Evolutionary conservation across 139 green algal genomes (phyloP), one percentile per base, ranked within the genome.

Genomic region (Microglena sp.): DNA sequence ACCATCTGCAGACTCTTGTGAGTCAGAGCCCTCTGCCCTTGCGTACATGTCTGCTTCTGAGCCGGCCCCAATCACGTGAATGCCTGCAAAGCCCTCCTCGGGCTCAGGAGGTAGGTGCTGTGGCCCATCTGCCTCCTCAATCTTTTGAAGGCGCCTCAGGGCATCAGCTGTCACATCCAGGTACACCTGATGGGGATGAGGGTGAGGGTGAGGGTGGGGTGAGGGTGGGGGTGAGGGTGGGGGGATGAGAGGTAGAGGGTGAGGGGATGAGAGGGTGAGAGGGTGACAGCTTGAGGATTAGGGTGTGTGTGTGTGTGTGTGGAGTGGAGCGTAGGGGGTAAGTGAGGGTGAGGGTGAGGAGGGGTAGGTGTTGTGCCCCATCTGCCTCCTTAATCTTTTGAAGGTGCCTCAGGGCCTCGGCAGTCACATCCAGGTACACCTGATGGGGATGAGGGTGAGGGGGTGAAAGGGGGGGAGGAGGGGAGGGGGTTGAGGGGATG

Each of bases 401-500:
- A 24, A 73, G 57, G 3, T 31, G 26, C 29, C 8, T 5, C 5
- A 30, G 6, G 2, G 67, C 67, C 30, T 60, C 58, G n/a, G 33
- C 67, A 18, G 67, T 73, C n/a, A 73, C 57, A 55, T 73, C 67
- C 26, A 73, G 18, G 44, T 73, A 73, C n/a, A 55, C 32, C 45
- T 46, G 32, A 50, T 11, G 40, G 15, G 18, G 40, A 18, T 50
- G 40, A 18, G 40, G 11, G 40, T 11, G 18, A 50, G 40, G 40
- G 11, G 40, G 40, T 11, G 11, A 18, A 18, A 24, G 11, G 40
- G 40, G 11, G 40, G 40, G 40, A 11, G 40, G 40, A 11, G 18
- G 40, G 40, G 11, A 18, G 40, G 40, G 18, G 40, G 40, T 18
- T 24, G 40, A 18, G 11, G 40, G 40, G 40, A 11, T 11, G 40